Percentiles rank a stretch among this genome's conserved stretches.
phyloP scores from a whole-genome alignment of 371 early-diverging fungal genomes.

The Choanephora cucurbitarum region DNA sequence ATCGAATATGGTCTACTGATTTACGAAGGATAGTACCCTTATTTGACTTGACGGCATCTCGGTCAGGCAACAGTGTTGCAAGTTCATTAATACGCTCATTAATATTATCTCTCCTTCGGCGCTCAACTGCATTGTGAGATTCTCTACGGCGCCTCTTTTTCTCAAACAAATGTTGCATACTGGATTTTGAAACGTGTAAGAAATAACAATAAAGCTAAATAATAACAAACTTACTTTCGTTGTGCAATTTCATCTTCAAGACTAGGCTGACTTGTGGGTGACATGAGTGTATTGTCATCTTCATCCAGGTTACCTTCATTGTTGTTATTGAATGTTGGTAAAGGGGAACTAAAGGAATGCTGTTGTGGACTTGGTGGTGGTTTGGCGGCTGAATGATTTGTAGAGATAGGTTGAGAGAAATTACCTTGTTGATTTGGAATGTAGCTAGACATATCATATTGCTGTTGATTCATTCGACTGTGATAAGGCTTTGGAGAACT shows the following conservation, averaged over 20 bases:
- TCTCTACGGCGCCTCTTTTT: constrained; percentile 38
- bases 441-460: constrained; percentile 23
- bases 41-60: constrained; percentile 65
- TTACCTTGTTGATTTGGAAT: constrained; percentile 22
- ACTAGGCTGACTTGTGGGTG: constrained; percentile 32
- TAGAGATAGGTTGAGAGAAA: constrained; percentile 6
- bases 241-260: constrained; percentile 42
- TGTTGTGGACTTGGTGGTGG: constrained; percentile 12
- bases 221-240: constrained; percentile 37
- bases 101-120: constrained; percentile 92
- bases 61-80: constrained; percentile 48
- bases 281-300: constrained; percentile 18
- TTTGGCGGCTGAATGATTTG: not conserved
- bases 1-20: constrained; percentile 86
- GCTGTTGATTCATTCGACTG: constrained; percentile 5
- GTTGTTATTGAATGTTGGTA: not conserved
- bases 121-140: constrained; percentile 68
- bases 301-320: not conserved
- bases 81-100: constrained; percentile 87
- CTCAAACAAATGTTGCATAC: constrained; percentile 40
- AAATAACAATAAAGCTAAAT: not conserved
- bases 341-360: constrained; percentile 3
- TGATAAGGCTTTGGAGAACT: constrained; percentile 15
- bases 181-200: constrained; percentile 8
- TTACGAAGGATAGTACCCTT: constrained; percentile 82